Evolutionary conservation across 371 early-diverging fungal species (phyloP), one percentile per base, ranked within the genome.

Genomic region (Lichtheimia ornata): DNA sequence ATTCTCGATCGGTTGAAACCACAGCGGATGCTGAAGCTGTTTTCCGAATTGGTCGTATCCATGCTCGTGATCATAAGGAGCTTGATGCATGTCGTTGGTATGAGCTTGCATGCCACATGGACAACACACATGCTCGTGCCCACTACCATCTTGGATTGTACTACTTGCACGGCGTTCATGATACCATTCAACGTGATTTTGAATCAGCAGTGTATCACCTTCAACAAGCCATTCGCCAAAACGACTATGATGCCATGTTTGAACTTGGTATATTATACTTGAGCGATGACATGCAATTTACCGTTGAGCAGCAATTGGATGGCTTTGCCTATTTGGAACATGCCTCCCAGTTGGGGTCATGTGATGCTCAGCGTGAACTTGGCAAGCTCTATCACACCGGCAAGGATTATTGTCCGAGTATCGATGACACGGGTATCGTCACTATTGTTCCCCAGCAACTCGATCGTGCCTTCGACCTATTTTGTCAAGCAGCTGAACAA

Each of bases 21-120:
- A 74, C 75, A 3, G 58, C 58, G 49, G 80, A 80, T 44, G 60
- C 73, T 14, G 80, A 80, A 58, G 77, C 80, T 5, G 72, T 71
- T 59, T 77, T 73, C 40, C 73, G 73, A 12, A 73, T 80, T 27
- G 80, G 69, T 7, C 65, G 49, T 1, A 70, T 80, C 64, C 41
- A 50, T 0, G 42, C 55, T 20, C 41, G 53, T 42, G 42, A 53
- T 47, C 69, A 66, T 11, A 28, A 67, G 20, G 70, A 73, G 15
- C n/a, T 68, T 5, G 75, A 74, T 56, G 80, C 80, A 11, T 60
- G 61, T 40, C 61, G 66, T 7, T 66, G 69, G 54, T 80, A 69
- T 52, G 41, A 70, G 1, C 40, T 72, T 44, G 75, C 80, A 14
- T 64, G 62, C 52, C 52, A 50, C 5, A 62, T 64, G n/a, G 59